Evolutionary conservation across 1,139 yeast species (phyloP).

Genomic region (Yamadazyma spencermartinsiae): DNA sequence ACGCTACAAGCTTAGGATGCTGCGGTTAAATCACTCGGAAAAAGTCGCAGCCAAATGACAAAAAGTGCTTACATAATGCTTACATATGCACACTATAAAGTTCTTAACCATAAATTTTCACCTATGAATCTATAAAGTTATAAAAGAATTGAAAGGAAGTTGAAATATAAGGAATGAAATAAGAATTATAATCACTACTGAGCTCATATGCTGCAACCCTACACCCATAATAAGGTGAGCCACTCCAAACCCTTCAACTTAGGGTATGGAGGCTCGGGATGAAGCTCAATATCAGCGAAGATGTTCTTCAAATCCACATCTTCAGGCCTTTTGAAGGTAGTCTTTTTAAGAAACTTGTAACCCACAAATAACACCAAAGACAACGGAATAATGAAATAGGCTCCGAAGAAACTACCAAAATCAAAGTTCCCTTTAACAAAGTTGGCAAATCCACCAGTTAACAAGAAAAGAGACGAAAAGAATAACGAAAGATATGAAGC

Average conservation of each 20-base stretch:
- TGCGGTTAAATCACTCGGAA: slow-evolving; percentile 1
- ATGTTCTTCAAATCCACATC: slow-evolving; percentile 34
- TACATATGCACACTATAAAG: no score
- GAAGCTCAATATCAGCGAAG: slow-evolving; percentile 34
- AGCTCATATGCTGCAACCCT: not conserved
- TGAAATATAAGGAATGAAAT: not conserved
- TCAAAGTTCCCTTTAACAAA: slow-evolving; percentile 37
- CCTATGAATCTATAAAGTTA: no score
- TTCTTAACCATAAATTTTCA: no score
- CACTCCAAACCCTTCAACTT: slow-evolving; percentile 27
- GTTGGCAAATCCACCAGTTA: slow-evolving; percentile 42
- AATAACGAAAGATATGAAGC: slow-evolving; percentile 40
- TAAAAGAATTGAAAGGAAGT: no score
- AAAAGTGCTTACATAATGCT: not conserved
- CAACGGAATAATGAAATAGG: slow-evolving; percentile 41
- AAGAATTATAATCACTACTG: not conserved
- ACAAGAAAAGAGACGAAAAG: slow-evolving; percentile 29
- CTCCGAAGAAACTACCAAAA: slow-evolving; percentile 33
- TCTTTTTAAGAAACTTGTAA: slow-evolving; percentile 30
- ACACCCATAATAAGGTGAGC: slow-evolving; percentile 26
- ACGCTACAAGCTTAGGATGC: no score
- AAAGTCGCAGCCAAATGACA: not conserved
- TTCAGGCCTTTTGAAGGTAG: slow-evolving; percentile 25
- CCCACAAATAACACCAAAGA: slow-evolving; percentile 23
- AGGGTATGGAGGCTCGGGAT: slow-evolving; percentile 37